phyloP scores from a whole-genome alignment of 164 flowering plant genomes.

The Chloranthus sessilifolius region DNA sequence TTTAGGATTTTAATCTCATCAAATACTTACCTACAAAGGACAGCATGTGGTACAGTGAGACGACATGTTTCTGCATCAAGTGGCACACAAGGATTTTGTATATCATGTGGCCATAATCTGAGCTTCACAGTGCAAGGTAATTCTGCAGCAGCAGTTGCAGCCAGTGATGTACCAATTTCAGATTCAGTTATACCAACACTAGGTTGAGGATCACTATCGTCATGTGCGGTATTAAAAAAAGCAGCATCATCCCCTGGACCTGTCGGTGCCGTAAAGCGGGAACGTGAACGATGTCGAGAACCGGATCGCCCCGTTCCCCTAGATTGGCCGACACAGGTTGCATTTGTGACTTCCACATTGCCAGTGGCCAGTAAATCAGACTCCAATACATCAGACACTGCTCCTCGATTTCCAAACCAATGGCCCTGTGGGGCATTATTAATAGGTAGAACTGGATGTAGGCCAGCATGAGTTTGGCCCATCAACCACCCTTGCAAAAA shows the following conservation, averaged over 20 bases:
- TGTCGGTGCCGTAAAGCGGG: slow-evolving; percentile 28
- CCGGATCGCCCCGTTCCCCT: slow-evolving; percentile 46
- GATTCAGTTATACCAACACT: slow-evolving; percentile 51
- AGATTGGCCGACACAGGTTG: slow-evolving; percentile 25
- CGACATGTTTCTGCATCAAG: slow-evolving; percentile 71
- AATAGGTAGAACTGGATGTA: slow-evolving; percentile 28
- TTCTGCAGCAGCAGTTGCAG: slow-evolving; percentile 88
- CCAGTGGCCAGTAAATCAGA: slow-evolving; percentile 18
- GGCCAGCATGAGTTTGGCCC: slow-evolving; percentile 78
- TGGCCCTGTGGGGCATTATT: slow-evolving; percentile 30
- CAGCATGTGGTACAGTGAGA: slow-evolving; percentile 89
- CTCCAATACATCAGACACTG: slow-evolving; percentile 15
- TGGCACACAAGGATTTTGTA: slow-evolving; percentile 66
- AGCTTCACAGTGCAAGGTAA: slow-evolving; percentile 95
- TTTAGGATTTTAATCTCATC: background rate
- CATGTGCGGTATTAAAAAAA: slow-evolving; percentile 19
- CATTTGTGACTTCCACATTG: slow-evolving; percentile 20
- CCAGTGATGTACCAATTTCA: slow-evolving; percentile 76
- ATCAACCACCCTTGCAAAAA: slow-evolving; percentile 91
- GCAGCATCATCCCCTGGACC: slow-evolving; percentile 40
- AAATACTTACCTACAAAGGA: slow-evolving; percentile 99
- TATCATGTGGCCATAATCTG: slow-evolving; percentile 83
- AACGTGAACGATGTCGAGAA: slow-evolving; percentile 42
- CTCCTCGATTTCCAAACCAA: slow-evolving; percentile 25
- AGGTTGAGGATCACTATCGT: slow-evolving; percentile 48